Evolutionary conservation across 2,329 filamentous ascomycete species (phyloP).

Genomic region (Colletotrichum aenigma): DNA sequence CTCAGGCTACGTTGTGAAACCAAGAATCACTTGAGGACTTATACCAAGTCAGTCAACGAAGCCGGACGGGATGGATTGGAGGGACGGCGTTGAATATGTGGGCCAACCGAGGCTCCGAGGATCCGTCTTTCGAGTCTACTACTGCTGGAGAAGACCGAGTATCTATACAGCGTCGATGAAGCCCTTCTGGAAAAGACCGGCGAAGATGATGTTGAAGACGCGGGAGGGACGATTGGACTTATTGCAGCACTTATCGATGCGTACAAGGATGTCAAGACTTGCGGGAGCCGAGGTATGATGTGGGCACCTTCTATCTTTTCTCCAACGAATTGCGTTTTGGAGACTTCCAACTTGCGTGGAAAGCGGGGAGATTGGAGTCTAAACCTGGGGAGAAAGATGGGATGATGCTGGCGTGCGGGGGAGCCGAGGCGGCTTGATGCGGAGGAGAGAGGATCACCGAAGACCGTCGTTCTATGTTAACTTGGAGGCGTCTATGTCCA

Average conservation of each 20-base stretch:
- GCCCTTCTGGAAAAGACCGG: not conserved
- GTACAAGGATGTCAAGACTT: not conserved
- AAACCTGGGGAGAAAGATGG: not conserved
- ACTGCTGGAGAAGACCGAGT: not conserved
- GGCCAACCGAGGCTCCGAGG: not conserved
- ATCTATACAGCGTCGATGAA: rapidly evolving
- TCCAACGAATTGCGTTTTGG: not conserved
- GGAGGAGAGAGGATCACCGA: not conserved
- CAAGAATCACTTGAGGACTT: not conserved
- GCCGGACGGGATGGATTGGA: not conserved
- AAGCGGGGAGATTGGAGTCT: not conserved
- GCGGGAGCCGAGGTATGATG: not conserved
- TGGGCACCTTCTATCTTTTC: not conserved
- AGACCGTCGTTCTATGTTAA: not conserved
- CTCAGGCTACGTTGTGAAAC: too few species aligned
- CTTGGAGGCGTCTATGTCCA: not conserved
- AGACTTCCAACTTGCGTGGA: not conserved
- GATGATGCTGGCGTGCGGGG: not conserved
- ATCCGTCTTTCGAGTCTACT: not conserved
- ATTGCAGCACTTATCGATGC: not conserved
- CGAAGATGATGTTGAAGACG: not conserved
- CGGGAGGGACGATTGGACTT: not conserved
- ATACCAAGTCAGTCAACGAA: not conserved
- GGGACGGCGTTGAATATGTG: not conserved
- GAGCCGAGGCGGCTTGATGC: not conserved